Evolutionary conservation across 2,329 filamentous ascomycete species (phyloP), one percentile per base, ranked within the genome.

Genomic region (Chalaropsis thielavioides): DNA sequence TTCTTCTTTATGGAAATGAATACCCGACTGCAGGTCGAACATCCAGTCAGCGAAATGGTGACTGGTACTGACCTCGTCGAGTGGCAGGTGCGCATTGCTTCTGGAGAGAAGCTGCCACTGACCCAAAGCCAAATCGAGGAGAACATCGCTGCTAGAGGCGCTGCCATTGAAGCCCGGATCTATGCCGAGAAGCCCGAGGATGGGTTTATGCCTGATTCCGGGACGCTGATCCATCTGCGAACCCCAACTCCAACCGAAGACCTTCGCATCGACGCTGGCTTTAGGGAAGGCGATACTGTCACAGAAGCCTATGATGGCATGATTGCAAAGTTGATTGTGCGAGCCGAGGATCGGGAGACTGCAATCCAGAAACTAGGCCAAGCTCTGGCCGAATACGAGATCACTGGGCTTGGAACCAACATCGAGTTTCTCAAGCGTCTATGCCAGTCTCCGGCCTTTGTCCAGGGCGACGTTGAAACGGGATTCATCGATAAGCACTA

Each of bases 221-320:
- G 94, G 44, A 88, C 84, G 70, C 81, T 99, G 0, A 80, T 95
- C 4, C 90, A 96, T 73, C 83, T 97, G 11, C 82, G 83, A 41
- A 91, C 89, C 1, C 92, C 92, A 0, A 75, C 77, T 35, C 76
- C 82, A 0, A 82, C 84, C 44, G 81, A 87, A 0, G 88, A 91
- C 68, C 83, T 97, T 40, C 86, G 94, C 49, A 91, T 99, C 69
- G 94, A 99, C 72, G 91, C 92, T 58, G 94, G 94, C 1, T 97
- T 97, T 73, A 83, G 92, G 35, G 82, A 91, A 69, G 94, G 94
- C 31, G 92, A 96, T 73, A 90, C 90, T 68, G 89, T 99, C 2
- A 95, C 92, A 0, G 90, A 92, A 66, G 89, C 94, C 64, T 99
- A 99, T 74, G 94, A 99, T 70, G 94, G 94, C 35, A 99, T 99